These are phyloP conservation scores for Dactylorhiza incarnata DNA, from an alignment of 106 monocot species.

Conservation along the genomic window DNA sequence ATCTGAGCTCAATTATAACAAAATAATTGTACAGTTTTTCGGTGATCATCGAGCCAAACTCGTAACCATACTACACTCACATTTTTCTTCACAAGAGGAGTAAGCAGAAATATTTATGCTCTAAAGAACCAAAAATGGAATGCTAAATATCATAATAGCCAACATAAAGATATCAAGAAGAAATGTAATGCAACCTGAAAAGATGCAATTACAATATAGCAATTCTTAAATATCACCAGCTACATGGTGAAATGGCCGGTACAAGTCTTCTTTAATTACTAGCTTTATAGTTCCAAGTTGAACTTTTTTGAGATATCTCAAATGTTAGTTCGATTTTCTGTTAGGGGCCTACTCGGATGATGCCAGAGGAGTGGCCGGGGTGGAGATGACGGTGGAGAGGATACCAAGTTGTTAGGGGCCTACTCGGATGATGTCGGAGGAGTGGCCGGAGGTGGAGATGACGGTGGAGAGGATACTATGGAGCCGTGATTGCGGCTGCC, in stretches of 20 bases:
- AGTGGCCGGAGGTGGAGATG: no score
- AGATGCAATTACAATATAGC: neutral
- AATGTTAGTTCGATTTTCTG: neutral
- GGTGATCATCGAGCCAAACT: no score
- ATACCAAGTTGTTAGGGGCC: no score
- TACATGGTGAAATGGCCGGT: neutral
- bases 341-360: no score
- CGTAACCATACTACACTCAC: neutral
- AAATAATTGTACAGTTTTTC: no score
- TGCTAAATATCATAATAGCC: neutral
- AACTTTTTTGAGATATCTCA: neutral
- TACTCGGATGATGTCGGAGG: no score
- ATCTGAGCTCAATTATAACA: no score
- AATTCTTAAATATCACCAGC: neutral
- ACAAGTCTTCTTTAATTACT: neutral
- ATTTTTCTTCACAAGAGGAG: neutral
- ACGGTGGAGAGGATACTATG: no score
- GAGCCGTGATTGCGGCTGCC: no score
- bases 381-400: no score
- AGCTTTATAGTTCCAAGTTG: neutral
- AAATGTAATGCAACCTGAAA: neutral
- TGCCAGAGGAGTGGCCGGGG: no score
- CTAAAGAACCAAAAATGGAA: constrained; percentile 2
- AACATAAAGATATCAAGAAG: neutral
- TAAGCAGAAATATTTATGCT: neutral